Percentiles rank a stretch among this genome's conserved stretches.
These are phyloP conservation scores for Lojkania enalia DNA, from an alignment of 2,329 filamentous ascomycete species.

Conservation along the genomic window DNA sequence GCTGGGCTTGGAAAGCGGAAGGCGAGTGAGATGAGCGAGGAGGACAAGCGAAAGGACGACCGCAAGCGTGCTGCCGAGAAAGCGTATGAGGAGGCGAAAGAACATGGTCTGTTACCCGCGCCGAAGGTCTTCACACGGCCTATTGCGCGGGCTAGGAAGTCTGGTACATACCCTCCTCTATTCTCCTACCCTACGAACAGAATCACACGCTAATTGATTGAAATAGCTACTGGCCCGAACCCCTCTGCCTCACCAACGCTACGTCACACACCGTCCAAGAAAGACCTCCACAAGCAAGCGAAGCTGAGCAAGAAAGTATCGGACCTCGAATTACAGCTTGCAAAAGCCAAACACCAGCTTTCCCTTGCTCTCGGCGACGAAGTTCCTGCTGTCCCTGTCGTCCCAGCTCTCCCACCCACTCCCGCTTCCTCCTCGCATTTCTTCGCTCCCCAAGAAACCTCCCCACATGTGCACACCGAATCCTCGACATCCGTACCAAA, in stretches of 20 bases:
- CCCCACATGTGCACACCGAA: conserved; percentile 25
- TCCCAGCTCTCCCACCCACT: conserved; percentile 33
- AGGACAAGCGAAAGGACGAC: conserved; percentile 25
- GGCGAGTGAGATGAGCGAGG: conserved; percentile 18
- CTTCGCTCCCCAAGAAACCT: conserved; percentile 31
- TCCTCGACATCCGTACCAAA: conserved; percentile 22
- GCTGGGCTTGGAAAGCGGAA: conserved; percentile 39
- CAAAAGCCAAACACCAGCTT: conserved; percentile 59
- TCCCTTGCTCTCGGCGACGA: conserved; percentile 52
- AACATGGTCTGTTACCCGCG: conserved; percentile 36
- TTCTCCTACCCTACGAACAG: not conserved
- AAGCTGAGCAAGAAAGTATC: conserved; percentile 63
- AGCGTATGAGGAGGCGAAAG: conserved; percentile 38
- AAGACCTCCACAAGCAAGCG: conserved; percentile 60
- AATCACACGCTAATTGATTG: conserved; percentile 1
- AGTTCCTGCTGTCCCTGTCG: conserved; percentile 42
- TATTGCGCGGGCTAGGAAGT: conserved; percentile 18
- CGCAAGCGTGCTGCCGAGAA: conserved; percentile 35
- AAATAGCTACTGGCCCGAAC: not conserved
- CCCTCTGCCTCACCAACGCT: conserved; percentile 31
- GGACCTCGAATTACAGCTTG: conserved; percentile 62
- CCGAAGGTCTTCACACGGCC: conserved; percentile 39
- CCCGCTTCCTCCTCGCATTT: conserved; percentile 17
- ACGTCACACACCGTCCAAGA: conserved; percentile 56
- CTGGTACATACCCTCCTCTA: conserved; percentile 12